These are phyloP conservation scores for Coccomyxa subellipsoidea DNA, from an alignment of 163 green algal species.

Conservation along the genomic window DNA sequence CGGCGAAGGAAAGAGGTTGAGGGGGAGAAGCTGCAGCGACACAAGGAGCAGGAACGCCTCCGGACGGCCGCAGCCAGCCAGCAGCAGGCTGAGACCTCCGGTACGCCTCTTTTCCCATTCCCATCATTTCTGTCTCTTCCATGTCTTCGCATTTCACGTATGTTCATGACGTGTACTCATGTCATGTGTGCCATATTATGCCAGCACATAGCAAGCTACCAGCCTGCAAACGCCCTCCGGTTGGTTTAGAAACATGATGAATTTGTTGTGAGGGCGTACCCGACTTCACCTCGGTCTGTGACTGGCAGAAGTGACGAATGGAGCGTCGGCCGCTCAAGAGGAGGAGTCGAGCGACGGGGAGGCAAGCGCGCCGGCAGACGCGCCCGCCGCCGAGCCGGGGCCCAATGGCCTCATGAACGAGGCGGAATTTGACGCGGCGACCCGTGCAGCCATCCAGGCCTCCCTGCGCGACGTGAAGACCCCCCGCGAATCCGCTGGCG, in stretches of 20 bases:
- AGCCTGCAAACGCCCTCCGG: no score
- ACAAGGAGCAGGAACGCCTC: conserved; percentile 27
- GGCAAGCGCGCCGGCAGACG: not conserved
- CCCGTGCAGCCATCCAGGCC: conserved; percentile 40
- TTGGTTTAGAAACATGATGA: no score
- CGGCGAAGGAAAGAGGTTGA: conserved; percentile 61
- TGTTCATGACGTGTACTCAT: no score
- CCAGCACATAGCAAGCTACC: no score
- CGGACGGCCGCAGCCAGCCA: not conserved
- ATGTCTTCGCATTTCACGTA: no score
- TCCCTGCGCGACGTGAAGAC: conserved; percentile 35
- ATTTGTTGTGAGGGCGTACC: no score
- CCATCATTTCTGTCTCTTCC: not conserved
- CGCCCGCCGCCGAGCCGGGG: no score
- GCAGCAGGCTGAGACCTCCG: not conserved
- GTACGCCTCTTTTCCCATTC: not conserved
- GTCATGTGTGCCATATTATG: not conserved
- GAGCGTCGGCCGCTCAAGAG: not conserved
- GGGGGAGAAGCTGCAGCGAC: conserved; percentile 10
- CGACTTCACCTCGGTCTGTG: no score
- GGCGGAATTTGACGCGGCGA: conserved; percentile 23
- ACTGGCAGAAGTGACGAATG: not conserved
- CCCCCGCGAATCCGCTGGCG: not conserved
- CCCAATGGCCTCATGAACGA: conserved; percentile 15
- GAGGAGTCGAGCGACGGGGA: not conserved